Base-by-base conservation (phyloP, 495 filamentous ascomycete genomes). In the Daldinia loculata region DNA sequence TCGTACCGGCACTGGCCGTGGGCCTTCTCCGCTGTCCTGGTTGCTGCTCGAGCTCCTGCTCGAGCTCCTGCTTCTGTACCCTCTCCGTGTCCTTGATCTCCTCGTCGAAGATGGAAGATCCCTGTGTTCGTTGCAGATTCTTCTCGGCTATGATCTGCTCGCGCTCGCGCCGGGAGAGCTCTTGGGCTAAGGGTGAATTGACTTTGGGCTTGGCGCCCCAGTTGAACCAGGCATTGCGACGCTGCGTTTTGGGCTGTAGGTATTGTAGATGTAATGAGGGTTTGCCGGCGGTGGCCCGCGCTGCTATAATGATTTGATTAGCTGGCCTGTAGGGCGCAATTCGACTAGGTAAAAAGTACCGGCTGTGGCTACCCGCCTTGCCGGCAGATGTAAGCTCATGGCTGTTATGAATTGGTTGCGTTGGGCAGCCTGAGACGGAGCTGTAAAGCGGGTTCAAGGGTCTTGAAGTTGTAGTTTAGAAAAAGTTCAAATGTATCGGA, bases 71-170 rank as follows among this genome's bases (percentile, higher is more conserved):
- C 56, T 30, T 17, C 12, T 17, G 27, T 11, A 11, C 19, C 43
- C 11, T 24, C 56, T 67, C 64, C 41, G 68, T 59, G 30, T 82
- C 75, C 48, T 77, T 70, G 74, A 74, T 65, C 32, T 85, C 84
- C 63, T 85, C 81, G 34, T 87, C 83, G 80, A 93, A 90, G 77
- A 93, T 91, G 74, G 88, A 89, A 52, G 82, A 51, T 12, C 76
- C 78, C 52, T 77, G 70, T 36, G 79, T 70, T n/a, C 74, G 74
- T 39, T 67, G 58, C 12, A 56, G 27, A 56, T 81, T 60, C 75
- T 75, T 63, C 48, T 76, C 45, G 57, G 65, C 15, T 6, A 83
- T 71, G 48, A 78, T 75, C 62, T 74, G 71, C 64, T 78, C 72
- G 12, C 80, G 76, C 50, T 77, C 57, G 43, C 34, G 48, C 48